These are phyloP conservation scores for Fusarium subglutinans DNA, from an alignment of 2,329 filamentous ascomycete species.

Conservation along the genomic window DNA sequence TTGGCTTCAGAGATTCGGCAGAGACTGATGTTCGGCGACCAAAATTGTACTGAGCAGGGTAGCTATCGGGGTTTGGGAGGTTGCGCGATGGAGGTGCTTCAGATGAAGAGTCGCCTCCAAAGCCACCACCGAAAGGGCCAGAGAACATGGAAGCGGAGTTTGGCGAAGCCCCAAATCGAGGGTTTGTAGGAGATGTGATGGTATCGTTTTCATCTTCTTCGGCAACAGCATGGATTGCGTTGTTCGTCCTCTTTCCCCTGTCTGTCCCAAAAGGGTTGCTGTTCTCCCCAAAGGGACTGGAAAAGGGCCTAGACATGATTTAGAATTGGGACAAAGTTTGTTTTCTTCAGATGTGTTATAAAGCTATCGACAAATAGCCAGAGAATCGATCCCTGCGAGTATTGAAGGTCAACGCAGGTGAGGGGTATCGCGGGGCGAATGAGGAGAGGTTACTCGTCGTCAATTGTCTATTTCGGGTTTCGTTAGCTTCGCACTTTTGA, in stretches of 20 bases:
- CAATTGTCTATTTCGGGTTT: slow-evolving; percentile 70
- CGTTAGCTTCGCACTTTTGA: slow-evolving; percentile 61
- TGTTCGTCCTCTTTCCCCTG: slow-evolving; percentile 35
- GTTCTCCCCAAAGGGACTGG: slow-evolving; percentile 73
- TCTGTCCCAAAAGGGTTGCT: slow-evolving; percentile 47
- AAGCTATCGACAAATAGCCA: slow-evolving; percentile 14
- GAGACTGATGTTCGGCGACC: slow-evolving; percentile 94
- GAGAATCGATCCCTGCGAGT: slow-evolving; percentile 59
- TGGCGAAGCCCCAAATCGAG: slow-evolving; percentile 61
- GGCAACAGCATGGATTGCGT: slow-evolving; percentile 66
- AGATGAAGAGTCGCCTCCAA: slow-evolving; percentile 56
- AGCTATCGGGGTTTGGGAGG: slow-evolving; percentile 70
- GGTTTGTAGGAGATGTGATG: slow-evolving; percentile 77
- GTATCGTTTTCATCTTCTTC: slow-evolving; percentile 86
- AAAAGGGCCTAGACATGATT: slow-evolving; percentile 80
- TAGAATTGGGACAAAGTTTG: slow-evolving; percentile 11
- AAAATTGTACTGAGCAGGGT: slow-evolving; percentile 94
- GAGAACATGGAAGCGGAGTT: slow-evolving; percentile 53
- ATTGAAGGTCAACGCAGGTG: slow-evolving; percentile 77
- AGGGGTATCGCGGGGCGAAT: slow-evolving; percentile 69
- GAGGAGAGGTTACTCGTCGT: slow-evolving; percentile 64
- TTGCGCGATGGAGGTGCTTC: slow-evolving; percentile 59
- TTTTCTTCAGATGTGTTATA: background rate
- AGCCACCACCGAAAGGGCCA: slow-evolving; percentile 58
- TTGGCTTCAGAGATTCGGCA: slow-evolving; percentile 93